Conservation (phyloP, 768 basidiomycete species). For the Lepiota brunneoincarnata region DNA sequence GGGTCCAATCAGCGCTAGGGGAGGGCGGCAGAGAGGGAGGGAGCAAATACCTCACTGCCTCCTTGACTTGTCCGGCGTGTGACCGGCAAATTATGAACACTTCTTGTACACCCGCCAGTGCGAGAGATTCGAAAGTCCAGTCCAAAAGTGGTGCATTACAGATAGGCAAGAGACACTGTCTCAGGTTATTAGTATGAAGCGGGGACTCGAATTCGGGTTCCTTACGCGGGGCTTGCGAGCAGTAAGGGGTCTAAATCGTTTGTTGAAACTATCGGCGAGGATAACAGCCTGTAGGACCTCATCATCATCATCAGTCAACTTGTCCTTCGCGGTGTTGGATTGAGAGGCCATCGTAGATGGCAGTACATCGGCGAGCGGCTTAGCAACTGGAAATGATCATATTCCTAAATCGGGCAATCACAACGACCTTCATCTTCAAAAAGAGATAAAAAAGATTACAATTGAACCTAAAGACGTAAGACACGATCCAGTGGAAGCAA, state of each 20-base stretch:
- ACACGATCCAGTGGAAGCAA: conserved; percentile 57
- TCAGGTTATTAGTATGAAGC: conserved; percentile 17
- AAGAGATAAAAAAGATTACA: conserved; percentile 51
- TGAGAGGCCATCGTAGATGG: conserved; percentile 62
- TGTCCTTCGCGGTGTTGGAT: conserved; percentile 54
- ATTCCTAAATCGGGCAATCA: conserved; percentile 16
- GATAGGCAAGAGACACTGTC: conserved; percentile 86
- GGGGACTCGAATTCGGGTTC: conserved; percentile 13
- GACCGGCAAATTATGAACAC: conserved; percentile 95
- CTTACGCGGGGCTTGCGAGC: conserved; percentile 82
- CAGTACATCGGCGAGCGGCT: conserved; percentile 11
- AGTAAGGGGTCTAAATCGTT: conserved; percentile 88
- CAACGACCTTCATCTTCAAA: conserved; percentile 4
- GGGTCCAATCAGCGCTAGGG: conserved; percentile 12
- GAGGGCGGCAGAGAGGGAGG: conserved; percentile 12
- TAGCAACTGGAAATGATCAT: conserved; percentile 14
- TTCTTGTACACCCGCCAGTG: conserved; percentile 93
- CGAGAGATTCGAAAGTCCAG: conserved; percentile 95
- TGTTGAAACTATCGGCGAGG: conserved; percentile 95
- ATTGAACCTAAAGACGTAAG: conserved; percentile 54
- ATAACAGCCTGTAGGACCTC: conserved; percentile 93
- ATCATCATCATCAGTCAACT: conserved; percentile 66
- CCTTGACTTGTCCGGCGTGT: conserved; percentile 82
- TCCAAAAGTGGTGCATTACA: conserved; percentile 92
- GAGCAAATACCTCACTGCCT: conserved; percentile 71